Base-by-base conservation (phyloP, 2,329 filamentous ascomycete species). In the Onygena corvina region DNA sequence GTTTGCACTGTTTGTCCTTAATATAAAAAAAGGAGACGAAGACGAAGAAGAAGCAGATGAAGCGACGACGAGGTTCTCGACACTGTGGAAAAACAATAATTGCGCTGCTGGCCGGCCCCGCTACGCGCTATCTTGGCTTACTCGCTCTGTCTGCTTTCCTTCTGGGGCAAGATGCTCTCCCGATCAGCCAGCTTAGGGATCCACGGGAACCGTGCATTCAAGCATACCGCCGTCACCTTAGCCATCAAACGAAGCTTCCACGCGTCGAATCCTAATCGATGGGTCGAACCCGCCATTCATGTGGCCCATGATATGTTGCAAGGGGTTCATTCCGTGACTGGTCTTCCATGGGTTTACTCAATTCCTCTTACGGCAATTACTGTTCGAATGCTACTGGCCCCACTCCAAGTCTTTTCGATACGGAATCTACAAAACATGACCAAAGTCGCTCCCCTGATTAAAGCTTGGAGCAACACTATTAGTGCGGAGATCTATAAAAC, bases 281-380 rank as follows among this genome's bases (percentile, higher is more conserved):
- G 70, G 50, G 56, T 75, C 53, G 67, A 71, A 52, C 61, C 68
- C 48, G 57, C 68, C 34, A 56, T 76, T 40, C 61, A 65, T 36
- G 57, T 65, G 25, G 69, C 74, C 2, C 70, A 75, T 54, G 60
- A 62, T 46, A 58, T 74, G 51, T 65, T 78, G 48, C 64, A 72
- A 49, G 56, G 65, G 21, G 56, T 87, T 64, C 75, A 80, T 58
- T 60, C 60, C 18, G 8, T 66, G 34, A 70, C 67, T 12, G 64
- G 68, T 36, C 64, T 79, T 2, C 68, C 76, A 49, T 81, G 77
- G 77, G 72, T 64, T 5, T 64, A 67, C 9, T 71, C 73, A 16
- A 70, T 81, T 35, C 77, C 77, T 3, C 61, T 77, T 48, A 69
- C 74, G 3, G 76, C 77, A 2, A 57, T 79, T 34, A 46, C 72